Percentiles rank a stretch among this genome's conserved stretches.
Evolutionary conservation across 768 basidiomycete species (phyloP).

Genomic region (Kondoa malvinella): DNA sequence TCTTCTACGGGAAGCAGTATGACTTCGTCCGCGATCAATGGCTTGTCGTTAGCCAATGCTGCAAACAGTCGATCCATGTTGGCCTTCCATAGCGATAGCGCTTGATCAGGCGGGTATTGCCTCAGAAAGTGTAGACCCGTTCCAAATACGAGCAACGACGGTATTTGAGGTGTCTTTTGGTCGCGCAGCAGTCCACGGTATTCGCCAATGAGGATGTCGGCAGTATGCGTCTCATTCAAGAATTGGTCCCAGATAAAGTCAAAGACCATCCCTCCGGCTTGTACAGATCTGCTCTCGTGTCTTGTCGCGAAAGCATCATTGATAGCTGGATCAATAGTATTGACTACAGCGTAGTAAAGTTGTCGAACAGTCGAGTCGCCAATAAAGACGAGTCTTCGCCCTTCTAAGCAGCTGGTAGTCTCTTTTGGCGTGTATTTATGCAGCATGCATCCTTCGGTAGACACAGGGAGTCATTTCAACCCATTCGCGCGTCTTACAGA

Average conservation of each 20-base stretch:
- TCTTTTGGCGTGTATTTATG: conserved; percentile 46
- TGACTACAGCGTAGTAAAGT: conserved; percentile 43
- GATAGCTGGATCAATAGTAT: conserved; percentile 42
- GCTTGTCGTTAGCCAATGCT: conserved; percentile 25
- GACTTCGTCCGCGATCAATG: conserved; percentile 48
- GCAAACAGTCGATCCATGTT: conserved; percentile 53
- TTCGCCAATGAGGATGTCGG: conserved; percentile 35
- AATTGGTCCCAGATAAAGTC: conserved; percentile 73
- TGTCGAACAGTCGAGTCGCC: conserved; percentile 71
- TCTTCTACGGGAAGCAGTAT: conserved; percentile 64
- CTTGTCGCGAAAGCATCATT: conserved; percentile 40
- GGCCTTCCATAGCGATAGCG: conserved; percentile 59
- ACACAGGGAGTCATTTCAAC: not conserved
- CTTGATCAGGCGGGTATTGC: conserved; percentile 42
- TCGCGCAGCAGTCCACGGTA: conserved; percentile 17
- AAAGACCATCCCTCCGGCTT: conserved; percentile 39
- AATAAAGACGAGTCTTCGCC: conserved; percentile 52
- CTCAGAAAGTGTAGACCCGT: conserved; percentile 81
- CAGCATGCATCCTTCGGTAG: conserved; percentile 52
- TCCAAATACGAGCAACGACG: conserved; percentile 62
- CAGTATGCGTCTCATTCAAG: conserved; percentile 50
- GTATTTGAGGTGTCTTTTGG: conserved; percentile 29
- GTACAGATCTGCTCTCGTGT: conserved; percentile 48
- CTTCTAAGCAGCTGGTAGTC: conserved; percentile 12
- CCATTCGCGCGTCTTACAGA: not conserved